Conservation (phyloP, 1,284 basidiomycete genomes). For the Coniferiporia sulphurascens region DNA sequence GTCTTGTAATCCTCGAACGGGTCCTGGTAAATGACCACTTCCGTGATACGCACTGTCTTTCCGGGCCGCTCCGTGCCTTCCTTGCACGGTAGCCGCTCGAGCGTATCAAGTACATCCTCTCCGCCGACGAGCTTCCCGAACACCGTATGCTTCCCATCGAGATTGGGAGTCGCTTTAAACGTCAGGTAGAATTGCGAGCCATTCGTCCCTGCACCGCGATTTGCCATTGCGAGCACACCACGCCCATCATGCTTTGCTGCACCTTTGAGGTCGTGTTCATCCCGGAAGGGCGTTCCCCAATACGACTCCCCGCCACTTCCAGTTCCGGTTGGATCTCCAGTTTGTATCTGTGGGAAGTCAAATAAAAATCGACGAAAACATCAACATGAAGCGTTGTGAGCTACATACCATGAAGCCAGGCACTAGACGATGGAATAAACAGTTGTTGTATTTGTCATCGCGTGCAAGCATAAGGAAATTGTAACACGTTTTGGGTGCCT, state of each 20-base stretch:
- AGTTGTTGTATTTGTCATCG: slow-evolving; percentile 86
- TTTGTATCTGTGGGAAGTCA: slow-evolving; percentile 64
- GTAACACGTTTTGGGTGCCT: slow-evolving; percentile 97
- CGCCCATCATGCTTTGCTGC: slow-evolving; percentile 82
- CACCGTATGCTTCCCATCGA: slow-evolving; percentile 88
- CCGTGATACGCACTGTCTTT: slow-evolving; percentile 76
- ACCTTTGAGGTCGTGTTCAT: slow-evolving; percentile 83
- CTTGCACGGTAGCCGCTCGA: slow-evolving; percentile 81
- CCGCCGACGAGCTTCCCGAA: slow-evolving; percentile 97
- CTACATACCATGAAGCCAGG: slow-evolving; percentile 90
- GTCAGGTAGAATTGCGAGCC: slow-evolving; percentile 91
- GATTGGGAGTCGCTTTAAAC: slow-evolving; percentile 74
- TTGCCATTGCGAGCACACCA: slow-evolving; percentile 87
- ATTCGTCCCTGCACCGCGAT: slow-evolving; percentile 83
- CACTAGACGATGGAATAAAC: slow-evolving; percentile 89
- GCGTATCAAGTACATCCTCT: slow-evolving; percentile 79
- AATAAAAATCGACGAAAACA: not conserved
- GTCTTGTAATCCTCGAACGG: slow-evolving; percentile 83
- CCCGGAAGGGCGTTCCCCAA: slow-evolving; percentile 94
- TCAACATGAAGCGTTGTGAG: not conserved
- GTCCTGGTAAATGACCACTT: slow-evolving; percentile 78
- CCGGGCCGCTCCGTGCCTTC: slow-evolving; percentile 83
- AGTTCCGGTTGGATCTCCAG: slow-evolving; percentile 95
- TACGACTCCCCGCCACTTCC: slow-evolving; percentile 90
- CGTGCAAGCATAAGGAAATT: slow-evolving; percentile 93